A percentile compares a stretch with the other conserved stretches of the same genome.
These are phyloP conservation scores for Croton laevigatus DNA, from an alignment of 441 rosid genomes.

Conservation along the genomic window DNA sequence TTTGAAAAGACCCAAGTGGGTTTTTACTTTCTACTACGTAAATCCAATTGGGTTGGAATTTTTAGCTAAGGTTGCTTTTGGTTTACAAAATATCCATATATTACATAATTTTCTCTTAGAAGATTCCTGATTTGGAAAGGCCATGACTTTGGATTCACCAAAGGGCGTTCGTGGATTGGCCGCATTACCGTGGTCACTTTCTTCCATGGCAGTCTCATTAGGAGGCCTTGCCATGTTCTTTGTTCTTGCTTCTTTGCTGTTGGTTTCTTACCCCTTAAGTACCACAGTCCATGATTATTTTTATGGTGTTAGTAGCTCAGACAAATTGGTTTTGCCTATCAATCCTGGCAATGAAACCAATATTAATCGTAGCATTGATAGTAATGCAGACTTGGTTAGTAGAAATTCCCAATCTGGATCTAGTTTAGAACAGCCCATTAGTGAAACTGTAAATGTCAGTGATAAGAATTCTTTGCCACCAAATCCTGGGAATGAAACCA, in stretches of 20 bases:
- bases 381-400: slow-evolving; percentile 17
- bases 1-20: neutral
- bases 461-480: slow-evolving; percentile 16
- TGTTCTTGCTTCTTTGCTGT: slow-evolving; percentile 60
- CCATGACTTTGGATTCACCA: slow-evolving; percentile 64
- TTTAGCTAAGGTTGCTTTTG: neutral
- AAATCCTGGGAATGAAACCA: slow-evolving; percentile 21
- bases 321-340: slow-evolving; percentile 27
- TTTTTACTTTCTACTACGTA: neutral
- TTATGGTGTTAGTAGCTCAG: slow-evolving; percentile 46
- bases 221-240: slow-evolving; percentile 63
- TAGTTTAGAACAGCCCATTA: slow-evolving; percentile 22
- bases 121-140: slow-evolving; percentile 18
- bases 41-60: neutral
- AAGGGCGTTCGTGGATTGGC: slow-evolving; percentile 32
- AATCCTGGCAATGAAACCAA: slow-evolving; percentile 20
- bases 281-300: slow-evolving; percentile 54
- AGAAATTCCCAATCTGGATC: slow-evolving; percentile 29
- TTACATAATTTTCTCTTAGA: neutral
- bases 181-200: slow-evolving; percentile 57
- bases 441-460: slow-evolving; percentile 21
- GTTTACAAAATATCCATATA: slow-evolving; percentile 1
- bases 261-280: slow-evolving; percentile 57
- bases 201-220: slow-evolving; percentile 52
- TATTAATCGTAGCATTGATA: slow-evolving; percentile 14